phyloP scores from a whole-genome alignment of 768 basidiomycete species.

The Leccinum broughii region DNA sequence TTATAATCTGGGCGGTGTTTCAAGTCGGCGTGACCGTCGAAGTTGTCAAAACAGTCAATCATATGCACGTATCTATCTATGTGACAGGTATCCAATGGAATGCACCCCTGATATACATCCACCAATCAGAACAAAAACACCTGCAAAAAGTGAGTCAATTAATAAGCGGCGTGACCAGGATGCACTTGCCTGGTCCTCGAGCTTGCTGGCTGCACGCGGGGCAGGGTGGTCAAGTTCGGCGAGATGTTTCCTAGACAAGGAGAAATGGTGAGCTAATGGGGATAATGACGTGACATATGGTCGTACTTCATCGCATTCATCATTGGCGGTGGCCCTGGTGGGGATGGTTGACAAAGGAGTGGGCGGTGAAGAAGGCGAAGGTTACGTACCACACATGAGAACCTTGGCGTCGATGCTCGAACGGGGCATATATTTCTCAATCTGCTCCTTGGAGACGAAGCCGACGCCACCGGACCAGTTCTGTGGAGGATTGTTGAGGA shows the following conservation, averaged over 20 bases:
- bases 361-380: conserved; percentile 12
- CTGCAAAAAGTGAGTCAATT: conserved; percentile 28
- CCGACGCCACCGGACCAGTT: conserved; percentile 89
- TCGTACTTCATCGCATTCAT: conserved; percentile 76
- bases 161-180: no score
- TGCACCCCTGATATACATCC: background rate
- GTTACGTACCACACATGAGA: conserved; percentile 76
- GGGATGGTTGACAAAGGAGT: background rate
- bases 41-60: conserved; percentile 5
- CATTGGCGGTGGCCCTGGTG: conserved; percentile 71
- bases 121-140: conserved; percentile 41
- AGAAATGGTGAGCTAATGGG: conserved; percentile 4
- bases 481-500: conserved; percentile 91
- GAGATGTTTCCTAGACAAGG: conserved; percentile 71
- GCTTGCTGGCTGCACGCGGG: conserved; percentile 89
- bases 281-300: background rate
- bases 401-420: conserved; percentile 71
- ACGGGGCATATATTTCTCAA: conserved; percentile 76
- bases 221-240: conserved; percentile 84
- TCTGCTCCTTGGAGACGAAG: conserved; percentile 92
- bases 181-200: conserved; percentile 72
- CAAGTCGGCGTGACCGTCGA: background rate
- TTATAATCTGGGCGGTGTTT: background rate
- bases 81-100: conserved; percentile 5
- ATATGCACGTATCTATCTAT: conserved; percentile 8